These are phyloP conservation scores for Breynia disticha DNA, from an alignment of 441 rosid genomes.

Conservation along the genomic window DNA sequence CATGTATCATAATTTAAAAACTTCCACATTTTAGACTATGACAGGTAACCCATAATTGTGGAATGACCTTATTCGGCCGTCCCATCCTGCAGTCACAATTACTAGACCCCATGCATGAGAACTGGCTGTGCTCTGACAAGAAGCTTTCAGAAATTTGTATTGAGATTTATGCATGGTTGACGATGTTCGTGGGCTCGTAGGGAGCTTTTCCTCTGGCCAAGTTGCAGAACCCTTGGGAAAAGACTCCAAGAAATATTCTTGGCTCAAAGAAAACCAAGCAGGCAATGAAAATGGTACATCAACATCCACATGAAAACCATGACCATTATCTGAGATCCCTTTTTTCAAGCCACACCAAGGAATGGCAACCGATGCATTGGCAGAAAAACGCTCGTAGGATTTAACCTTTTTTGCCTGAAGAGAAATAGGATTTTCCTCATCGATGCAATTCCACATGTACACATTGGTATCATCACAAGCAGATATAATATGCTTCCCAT, in stretches of 20 bases:
- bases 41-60: conserved; percentile 87
- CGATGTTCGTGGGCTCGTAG: conserved; percentile 26
- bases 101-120: conserved; percentile 88
- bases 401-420: conserved; percentile 35
- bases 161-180: conserved; percentile 50
- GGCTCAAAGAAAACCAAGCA: conserved; percentile 40
- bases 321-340: conserved; percentile 17
- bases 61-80: conserved; percentile 84
- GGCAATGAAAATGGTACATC: conserved; percentile 26
- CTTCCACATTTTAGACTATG: conserved; percentile 31
- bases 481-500: conserved; percentile 82
- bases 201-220: conserved; percentile 97
- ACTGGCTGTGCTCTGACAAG: conserved; percentile 52
- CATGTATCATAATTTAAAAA: conserved; percentile 12
- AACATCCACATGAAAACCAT: conserved; percentile 22
- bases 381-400: conserved; percentile 68
- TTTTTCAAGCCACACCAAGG: conserved; percentile 71
- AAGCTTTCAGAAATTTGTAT: conserved; percentile 47
- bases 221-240: conserved; percentile 81
- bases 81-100: conserved; percentile 88
- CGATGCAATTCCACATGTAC: conserved; percentile 60
- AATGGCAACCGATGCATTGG: conserved; percentile 68
- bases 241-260: conserved; percentile 53
- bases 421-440: conserved; percentile 22
- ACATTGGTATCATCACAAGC: conserved; percentile 81